These are phyloP conservation scores for Sisymbrium altissimum DNA, from an alignment of 345 rosid species.

Conservation along the genomic window DNA sequence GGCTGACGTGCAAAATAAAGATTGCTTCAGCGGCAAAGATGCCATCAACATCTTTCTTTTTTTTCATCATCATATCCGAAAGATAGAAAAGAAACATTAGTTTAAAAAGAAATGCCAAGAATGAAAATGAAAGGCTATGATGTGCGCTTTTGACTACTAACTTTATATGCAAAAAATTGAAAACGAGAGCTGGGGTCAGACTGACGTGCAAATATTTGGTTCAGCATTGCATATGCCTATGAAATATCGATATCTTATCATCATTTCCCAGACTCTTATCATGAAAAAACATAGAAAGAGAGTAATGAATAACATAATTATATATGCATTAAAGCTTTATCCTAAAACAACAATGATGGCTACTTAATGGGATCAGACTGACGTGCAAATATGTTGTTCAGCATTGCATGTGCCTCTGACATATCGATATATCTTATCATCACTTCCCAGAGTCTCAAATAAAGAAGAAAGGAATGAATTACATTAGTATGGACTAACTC, in stretches of 20 bases:
- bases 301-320: not conserved
- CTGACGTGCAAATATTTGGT: conserved; percentile 59
- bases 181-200: conserved; percentile 41
- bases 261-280: conserved; percentile 40
- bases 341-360: not conserved
- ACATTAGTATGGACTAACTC: too few species aligned
- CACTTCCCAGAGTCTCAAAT: conserved; percentile 39
- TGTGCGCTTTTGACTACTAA: not conserved
- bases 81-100: not conserved
- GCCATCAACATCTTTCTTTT: conserved; percentile 13
- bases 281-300: not conserved
- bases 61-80: conserved; percentile 28
- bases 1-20: conserved; percentile 44
- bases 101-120: not conserved
- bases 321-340: not conserved
- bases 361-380: conserved; percentile 52
- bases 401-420: conserved; percentile 45
- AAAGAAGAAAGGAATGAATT: not conserved
- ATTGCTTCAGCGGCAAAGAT: conserved; percentile 25
- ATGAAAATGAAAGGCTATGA: not conserved
- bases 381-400: conserved; percentile 58
- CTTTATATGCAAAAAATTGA: not conserved
- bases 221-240: conserved; percentile 50
- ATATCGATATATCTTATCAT: conserved; percentile 34
- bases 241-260: conserved; percentile 35